Evolutionary conservation across 1,284 basidiomycete species (phyloP), one percentile per base, ranked within the genome.

Genomic region (Microbotryum saponariae): DNA sequence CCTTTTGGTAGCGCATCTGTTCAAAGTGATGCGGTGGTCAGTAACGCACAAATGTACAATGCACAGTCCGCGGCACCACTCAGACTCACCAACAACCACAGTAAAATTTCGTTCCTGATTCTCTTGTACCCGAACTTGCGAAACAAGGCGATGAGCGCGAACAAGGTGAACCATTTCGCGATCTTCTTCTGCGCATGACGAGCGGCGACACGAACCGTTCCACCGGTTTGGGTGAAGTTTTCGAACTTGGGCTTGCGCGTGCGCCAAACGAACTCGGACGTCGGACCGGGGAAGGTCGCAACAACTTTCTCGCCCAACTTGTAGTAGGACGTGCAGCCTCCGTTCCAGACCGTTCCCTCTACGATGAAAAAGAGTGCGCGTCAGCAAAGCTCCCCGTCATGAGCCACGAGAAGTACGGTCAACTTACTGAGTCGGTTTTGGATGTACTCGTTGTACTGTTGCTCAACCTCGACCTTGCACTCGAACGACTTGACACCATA

Each of bases 301-400:
- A 63, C 45, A 31, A 67, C 56, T 49, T 65, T 66, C 46, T 62
- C 58, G n/a, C 29, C 44, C 20, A 59, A 21, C 29, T 53, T 45
- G 61, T 66, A 64, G 50, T 51, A 67, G 45, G 59, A 59, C 14
- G 50, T 47, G 54, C 64, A 66, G 7, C 59, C 54, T 12, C 64
- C 64, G 27, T 58, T 53, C 65, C 65, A 66, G 18, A 64, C 65
- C 3, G 65, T 66, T n/a, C 56, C 56, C n/a, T 59, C 59, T 59
- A 51, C 21, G 6, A 45, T n/a, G n/a, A 5, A n/a, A 6, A 46
- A 20, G 46, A 29, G 37, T n/a, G 12, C 29, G 25, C 18, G 29
- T 33, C 27, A 51, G 47, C 21, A 29, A 31, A 16, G 46, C 46
- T 18, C 5, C 42, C 47, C 18, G 31, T 20, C 10, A 1, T 21